Base-by-base conservation (phyloP, 2,329 filamentous ascomycete species). In the Ophiostoma tasmaniense region DNA sequence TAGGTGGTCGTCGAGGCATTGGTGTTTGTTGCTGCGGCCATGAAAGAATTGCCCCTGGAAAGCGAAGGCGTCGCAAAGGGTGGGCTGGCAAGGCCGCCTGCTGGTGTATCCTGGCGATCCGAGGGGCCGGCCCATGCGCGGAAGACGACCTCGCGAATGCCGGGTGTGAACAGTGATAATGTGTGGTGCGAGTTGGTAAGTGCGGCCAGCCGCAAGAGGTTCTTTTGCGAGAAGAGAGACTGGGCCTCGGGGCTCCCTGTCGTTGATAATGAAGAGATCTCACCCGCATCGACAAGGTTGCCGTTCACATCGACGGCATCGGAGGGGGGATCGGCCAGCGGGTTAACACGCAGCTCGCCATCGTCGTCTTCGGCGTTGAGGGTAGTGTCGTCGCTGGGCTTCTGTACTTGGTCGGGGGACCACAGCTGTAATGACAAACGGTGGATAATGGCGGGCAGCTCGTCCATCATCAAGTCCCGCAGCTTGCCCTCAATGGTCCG, bases 391-490 rank as follows among this genome's bases (percentile, higher is more conserved):
- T 87, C 84, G 73, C 91, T 89, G 45, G 22, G 30, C 66, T 87
- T 85, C 28, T 87, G 84, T 66, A 88, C 84, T 76, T 95, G 92
- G 73, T 98, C 94, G 0, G 93, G 92, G 68, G 92, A 95, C 89
- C 93, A 97, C 66, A 97, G 80, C 73, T 91, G 88, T 69, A 98
- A 81, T 0, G 94, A 98, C 25, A 99, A 81, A 67, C 93, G 87
- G 79, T 99, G 95, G 71, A 99, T 97, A 70, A 98, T 98, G 66
- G 94, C 93, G 0, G 95, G 95, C 30, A 99, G 81, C 77, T 99
- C 95, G 73, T 99, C 94, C 93, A 98, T 98, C 83, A 99, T 96
- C 73, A 99, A 78, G 68, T 93, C 92, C 37, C 95, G 89, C 71
- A 99, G 81, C 78, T 98, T 95, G 67, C 87, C 90, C 80, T 99